Evolutionary conservation across 805 yeast species (phyloP).

Genomic region (Saturnispora saitoi): DNA sequence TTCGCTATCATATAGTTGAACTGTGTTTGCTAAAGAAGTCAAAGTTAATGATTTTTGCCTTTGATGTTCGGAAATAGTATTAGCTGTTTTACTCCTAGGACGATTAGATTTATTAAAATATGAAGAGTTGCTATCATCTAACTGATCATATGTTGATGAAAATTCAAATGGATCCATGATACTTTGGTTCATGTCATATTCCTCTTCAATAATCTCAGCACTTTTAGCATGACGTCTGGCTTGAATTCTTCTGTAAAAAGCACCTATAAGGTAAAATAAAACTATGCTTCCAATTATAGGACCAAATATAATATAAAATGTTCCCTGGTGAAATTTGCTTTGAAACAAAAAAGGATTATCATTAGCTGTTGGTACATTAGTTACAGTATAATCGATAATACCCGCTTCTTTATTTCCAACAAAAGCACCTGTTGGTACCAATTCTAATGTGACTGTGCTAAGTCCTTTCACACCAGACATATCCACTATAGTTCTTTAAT

Average conservation of each 20-base stretch:
- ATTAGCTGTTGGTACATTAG: conserved; percentile 7
- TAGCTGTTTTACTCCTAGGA: conserved; percentile 2
- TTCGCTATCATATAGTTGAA: neutral
- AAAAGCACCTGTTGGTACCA: neutral
- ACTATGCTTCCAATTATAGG: conserved; percentile 22
- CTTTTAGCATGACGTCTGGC: conserved; percentile 20
- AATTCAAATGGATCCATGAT: conserved; percentile 8
- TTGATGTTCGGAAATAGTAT: neutral
- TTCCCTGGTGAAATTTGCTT: conserved; percentile 18
- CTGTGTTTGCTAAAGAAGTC: neutral
- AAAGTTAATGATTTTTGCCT: neutral
- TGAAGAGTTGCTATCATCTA: neutral
- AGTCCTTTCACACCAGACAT: neutral
- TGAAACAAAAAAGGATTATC: conserved; percentile 21
- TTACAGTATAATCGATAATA: neutral
- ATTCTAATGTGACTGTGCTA: neutral
- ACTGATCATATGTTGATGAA: neutral
- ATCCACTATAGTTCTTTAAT: neutral
- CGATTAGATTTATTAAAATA: neutral
- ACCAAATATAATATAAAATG: conserved; percentile 22
- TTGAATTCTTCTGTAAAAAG: conserved; percentile 15
- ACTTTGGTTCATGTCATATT: conserved; percentile 10
- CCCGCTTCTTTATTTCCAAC: neutral
- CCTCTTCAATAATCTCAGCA: conserved; percentile 13
- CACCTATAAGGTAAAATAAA: conserved; percentile 18